A percentile compares a stretch with the other conserved stretches of the same genome.
Evolutionary conservation across 352 stramenopile species (phyloP).

Genomic region (Pythium aquatile): DNA sequence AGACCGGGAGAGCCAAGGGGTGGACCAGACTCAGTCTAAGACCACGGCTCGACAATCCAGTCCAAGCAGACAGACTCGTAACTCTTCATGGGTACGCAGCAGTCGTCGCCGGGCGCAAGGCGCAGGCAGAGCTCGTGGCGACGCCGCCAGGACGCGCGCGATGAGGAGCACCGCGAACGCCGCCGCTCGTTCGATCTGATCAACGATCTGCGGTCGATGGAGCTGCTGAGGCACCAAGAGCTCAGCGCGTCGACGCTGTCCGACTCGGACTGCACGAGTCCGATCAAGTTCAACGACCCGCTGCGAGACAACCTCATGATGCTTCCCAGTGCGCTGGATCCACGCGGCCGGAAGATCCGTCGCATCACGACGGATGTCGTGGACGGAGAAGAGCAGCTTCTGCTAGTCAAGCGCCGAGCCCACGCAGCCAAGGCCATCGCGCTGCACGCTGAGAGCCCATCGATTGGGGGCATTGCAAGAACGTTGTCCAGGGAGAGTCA

Average conservation of each 20-base stretch:
- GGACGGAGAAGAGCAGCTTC: constrained; percentile 49
- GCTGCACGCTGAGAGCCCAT: constrained; percentile 37
- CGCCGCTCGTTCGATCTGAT: constrained; percentile 10
- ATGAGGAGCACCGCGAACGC: not conserved
- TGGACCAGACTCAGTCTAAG: not conserved
- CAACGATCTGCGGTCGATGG: constrained; percentile 18
- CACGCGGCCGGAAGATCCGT: constrained; percentile 49
- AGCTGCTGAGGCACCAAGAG: constrained; percentile 16
- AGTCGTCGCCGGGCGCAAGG: constrained; percentile 11
- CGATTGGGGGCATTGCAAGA: not conserved
- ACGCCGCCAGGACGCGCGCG: constrained; percentile 1
- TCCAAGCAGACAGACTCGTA: not conserved
- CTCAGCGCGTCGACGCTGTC: constrained; percentile 18
- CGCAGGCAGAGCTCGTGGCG: constrained; percentile 16
- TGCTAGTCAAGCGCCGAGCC: constrained; percentile 56
- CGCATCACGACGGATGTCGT: constrained; percentile 49
- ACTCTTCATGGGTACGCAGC: constrained; percentile 23
- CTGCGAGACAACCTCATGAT: constrained; percentile 44
- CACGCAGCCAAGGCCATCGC: constrained; percentile 80
- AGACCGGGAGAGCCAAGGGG: not conserved
- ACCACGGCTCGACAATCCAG: not conserved
- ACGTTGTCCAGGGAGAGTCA: not conserved
- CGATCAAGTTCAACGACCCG: constrained; percentile 28
- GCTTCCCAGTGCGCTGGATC: constrained; percentile 52
- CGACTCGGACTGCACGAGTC: constrained; percentile 12